Percentiles rank a stretch among this genome's conserved stretches.
phyloP scores from a whole-genome alignment of 148 eudicot genomes.

The Rhododendron molle region DNA sequence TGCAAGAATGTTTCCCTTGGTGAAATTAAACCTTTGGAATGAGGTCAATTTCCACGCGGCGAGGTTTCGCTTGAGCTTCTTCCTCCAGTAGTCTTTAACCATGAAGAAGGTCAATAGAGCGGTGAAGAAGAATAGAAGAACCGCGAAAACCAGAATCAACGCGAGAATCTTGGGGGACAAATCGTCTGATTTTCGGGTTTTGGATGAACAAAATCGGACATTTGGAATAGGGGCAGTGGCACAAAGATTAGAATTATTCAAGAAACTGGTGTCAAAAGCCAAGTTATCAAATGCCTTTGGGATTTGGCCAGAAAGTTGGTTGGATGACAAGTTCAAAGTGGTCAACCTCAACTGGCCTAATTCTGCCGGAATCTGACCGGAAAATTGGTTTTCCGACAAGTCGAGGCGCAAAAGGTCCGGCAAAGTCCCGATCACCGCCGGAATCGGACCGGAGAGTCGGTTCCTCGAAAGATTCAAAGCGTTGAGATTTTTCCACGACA shows the following conservation, averaged over 20 bases:
- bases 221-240: slow-evolving; percentile 17
- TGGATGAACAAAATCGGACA: slow-evolving; percentile 38
- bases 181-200: slow-evolving; percentile 7
- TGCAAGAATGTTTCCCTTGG: slow-evolving; percentile 37
- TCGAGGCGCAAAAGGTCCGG: slow-evolving; percentile 24
- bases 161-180: slow-evolving; percentile 32
- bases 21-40: slow-evolving; percentile 50
- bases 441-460: slow-evolving; percentile 26
- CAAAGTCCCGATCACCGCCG: slow-evolving; percentile 17
- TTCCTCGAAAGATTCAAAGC: slow-evolving; percentile 26
- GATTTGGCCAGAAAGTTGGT: no score
- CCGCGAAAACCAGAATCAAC: slow-evolving; percentile 35
- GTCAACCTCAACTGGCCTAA: slow-evolving; percentile 11
- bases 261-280: no score
- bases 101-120: slow-evolving; percentile 25
- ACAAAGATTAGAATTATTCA: slow-evolving; percentile 19
- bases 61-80: slow-evolving; percentile 26
- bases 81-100: slow-evolving; percentile 21
- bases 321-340: no score
- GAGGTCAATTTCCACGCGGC: slow-evolving; percentile 53
- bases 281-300: no score
- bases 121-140: slow-evolving; percentile 24
- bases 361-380: slow-evolving; percentile 26
- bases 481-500: slow-evolving; percentile 19
- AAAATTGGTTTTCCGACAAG: slow-evolving; percentile 24